Conservation (phyloP, 2,329 filamentous ascomycete genomes). For the Stachybotrys chartarum region DNA sequence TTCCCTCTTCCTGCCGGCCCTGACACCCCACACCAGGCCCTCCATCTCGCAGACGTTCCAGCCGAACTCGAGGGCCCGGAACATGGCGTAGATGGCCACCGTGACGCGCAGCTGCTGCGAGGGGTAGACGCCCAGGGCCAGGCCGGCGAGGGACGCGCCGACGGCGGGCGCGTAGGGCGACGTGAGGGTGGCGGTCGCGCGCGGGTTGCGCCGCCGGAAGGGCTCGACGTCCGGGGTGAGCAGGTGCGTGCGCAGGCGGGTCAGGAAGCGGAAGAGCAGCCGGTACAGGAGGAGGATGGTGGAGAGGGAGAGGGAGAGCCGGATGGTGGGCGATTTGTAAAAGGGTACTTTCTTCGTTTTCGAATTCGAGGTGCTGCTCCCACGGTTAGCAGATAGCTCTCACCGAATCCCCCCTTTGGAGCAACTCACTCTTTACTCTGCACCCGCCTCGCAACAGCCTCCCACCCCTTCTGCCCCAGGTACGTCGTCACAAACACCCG, state of each 20-base stretch:
- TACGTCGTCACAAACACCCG: slow-evolving; percentile 62
- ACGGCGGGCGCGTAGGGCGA: slow-evolving; percentile 80
- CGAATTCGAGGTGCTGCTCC: slow-evolving; percentile 11
- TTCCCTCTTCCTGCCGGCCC: slow-evolving; percentile 47
- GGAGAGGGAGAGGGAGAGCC: slow-evolving; percentile 76
- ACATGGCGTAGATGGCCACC: slow-evolving; percentile 74
- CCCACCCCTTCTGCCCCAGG: slow-evolving; percentile 56
- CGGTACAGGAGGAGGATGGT: slow-evolving; percentile 84
- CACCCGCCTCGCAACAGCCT: slow-evolving; percentile 41
- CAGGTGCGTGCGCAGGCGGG: slow-evolving; percentile 68
- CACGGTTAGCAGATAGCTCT: neutral
- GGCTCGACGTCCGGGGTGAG: slow-evolving; percentile 72
- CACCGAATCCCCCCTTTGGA: neutral
- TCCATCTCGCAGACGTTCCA: slow-evolving; percentile 79
- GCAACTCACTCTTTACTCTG: slow-evolving; percentile 39
- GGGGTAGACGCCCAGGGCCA: slow-evolving; percentile 72
- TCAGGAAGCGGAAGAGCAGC: slow-evolving; percentile 83
- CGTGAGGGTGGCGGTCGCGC: slow-evolving; percentile 66
- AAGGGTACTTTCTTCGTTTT: slow-evolving; percentile 43
- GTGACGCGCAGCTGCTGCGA: slow-evolving; percentile 62
- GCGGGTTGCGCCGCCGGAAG: slow-evolving; percentile 78
- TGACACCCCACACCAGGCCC: slow-evolving; percentile 57
- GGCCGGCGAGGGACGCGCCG: slow-evolving; percentile 81
- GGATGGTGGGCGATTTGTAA: slow-evolving; percentile 61
- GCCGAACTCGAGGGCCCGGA: slow-evolving; percentile 74